Base-by-base conservation (phyloP, 257 asterid species). In the Solanum chilense region DNA sequence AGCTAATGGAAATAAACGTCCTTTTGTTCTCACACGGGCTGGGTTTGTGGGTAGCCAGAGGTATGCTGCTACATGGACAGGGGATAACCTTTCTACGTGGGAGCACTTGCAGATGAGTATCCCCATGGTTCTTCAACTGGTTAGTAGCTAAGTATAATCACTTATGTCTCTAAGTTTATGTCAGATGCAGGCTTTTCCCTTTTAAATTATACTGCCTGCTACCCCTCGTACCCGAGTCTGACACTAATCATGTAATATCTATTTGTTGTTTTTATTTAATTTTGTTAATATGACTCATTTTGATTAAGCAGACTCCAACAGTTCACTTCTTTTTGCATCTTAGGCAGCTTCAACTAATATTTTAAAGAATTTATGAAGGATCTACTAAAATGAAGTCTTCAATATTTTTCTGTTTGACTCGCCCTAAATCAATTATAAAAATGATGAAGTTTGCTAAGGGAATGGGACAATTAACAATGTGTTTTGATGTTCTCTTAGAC, bases 61-160 rank as follows among this genome's bases (percentile, higher is more conserved):
- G 93, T 94, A 93, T 91, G 98, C 99, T 89, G 98, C 98, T 68
- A 97, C 99, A 77, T 97, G 99, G 99, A 97, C 99, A 18, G 99
- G 99, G 87, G 99, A 97, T 89, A 97, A 97, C 92, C 91, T 95
- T 90, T 92, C 99, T 60, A 95, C 98, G 21, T 97, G 99, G 99
- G 98, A 94, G 93, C 99, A 95, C 91, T 93, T 95, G 68, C 98
- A 97, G 76, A 95, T 97, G 99, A 97, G 99, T 87, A 91, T 97
- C 89, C 92, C 98, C 86, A 97, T 95, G 99, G 95, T 95, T 88
- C 92, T 95, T 90, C 98, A 97, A 89, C 91, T 97, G 93, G 98
- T 97, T 91, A 92, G 91, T 88, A 33, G 84, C 85, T n/a, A 49
- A 73, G 85, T 87, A 35, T 39, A 11, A 7, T 12, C 77, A 23